These are phyloP conservation scores for Eimeria tenella DNA, from an alignment of 169 alveolate genomes.

Conservation along the genomic window DNA sequence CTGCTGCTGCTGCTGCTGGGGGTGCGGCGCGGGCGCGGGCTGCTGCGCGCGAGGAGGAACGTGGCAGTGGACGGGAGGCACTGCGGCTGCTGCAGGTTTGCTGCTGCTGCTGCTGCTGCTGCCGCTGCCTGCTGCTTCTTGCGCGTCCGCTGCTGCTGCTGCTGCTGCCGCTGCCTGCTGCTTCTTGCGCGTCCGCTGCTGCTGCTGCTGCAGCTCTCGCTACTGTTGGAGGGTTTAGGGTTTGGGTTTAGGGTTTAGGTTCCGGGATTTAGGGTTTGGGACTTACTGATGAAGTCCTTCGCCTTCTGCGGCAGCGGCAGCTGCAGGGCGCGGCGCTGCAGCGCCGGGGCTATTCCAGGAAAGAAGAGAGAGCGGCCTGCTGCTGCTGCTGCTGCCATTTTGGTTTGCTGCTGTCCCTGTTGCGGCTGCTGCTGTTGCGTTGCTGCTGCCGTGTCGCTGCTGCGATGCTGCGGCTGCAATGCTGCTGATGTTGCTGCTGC, in stretches of 20 bases:
- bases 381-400: conserved; percentile 14
- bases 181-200: background rate
- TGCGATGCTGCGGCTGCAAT: background rate
- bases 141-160: background rate
- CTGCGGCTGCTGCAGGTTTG: background rate
- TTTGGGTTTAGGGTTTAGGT: background rate
- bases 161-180: conserved; percentile 1
- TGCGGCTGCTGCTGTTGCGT: background rate
- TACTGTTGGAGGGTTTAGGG: no score
- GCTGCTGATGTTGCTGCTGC: background rate
- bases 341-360: conserved; percentile 70
- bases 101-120: background rate
- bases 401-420: background rate
- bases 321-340: conserved; percentile 69
- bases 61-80: background rate
- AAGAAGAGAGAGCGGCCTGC: conserved; percentile 47
- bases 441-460: background rate
- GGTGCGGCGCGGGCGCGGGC: no score
- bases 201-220: background rate
- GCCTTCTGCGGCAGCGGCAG: conserved; percentile 58
- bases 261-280: background rate
- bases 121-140: background rate
- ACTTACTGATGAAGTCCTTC: conserved; percentile 4
- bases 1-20: background rate
- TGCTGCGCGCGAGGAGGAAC: background rate